Evolutionary conservation across 2,329 filamentous ascomycete species (phyloP).

Genomic region (Parastagonospora nodorum): DNA sequence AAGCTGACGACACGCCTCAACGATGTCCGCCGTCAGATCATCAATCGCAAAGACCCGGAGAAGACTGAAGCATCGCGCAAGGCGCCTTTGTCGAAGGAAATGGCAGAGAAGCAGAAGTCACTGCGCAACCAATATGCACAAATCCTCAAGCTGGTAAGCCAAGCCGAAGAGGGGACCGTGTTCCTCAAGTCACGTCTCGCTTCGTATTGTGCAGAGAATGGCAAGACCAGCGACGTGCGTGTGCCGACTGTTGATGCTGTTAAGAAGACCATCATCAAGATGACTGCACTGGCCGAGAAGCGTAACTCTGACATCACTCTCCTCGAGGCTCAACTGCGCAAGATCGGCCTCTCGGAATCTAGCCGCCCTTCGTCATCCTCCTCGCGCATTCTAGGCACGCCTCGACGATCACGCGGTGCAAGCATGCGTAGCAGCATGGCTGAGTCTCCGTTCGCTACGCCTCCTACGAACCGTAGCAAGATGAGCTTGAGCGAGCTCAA

Average conservation of each 20-base stretch:
- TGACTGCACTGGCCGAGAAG: slow-evolving; percentile 91
- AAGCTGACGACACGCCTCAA: slow-evolving; percentile 73
- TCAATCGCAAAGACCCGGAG: slow-evolving; percentile 70
- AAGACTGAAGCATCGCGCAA: slow-evolving; percentile 67
- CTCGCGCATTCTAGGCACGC: slow-evolving; percentile 19
- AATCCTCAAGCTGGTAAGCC: slow-evolving; percentile 74
- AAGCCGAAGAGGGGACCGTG: slow-evolving; percentile 79
- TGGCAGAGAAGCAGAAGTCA: slow-evolving; percentile 81
- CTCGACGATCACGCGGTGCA: slow-evolving; percentile 19
- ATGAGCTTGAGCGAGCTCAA: slow-evolving; percentile 39
- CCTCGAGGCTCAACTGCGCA: slow-evolving; percentile 83
- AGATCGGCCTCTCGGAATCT: slow-evolving; percentile 53
- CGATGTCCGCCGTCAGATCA: slow-evolving; percentile 77
- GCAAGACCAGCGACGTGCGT: slow-evolving; percentile 41
- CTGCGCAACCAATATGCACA: slow-evolving; percentile 75
- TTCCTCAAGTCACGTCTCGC: slow-evolving; percentile 80
- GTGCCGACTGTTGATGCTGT: slow-evolving; percentile 89
- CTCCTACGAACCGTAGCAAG: slow-evolving; percentile 41
- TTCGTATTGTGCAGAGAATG: slow-evolving; percentile 57
- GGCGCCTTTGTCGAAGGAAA: slow-evolving; percentile 81
- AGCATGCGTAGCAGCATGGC: slow-evolving; percentile 21
- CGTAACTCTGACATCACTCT: slow-evolving; percentile 90
- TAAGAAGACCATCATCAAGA: slow-evolving; percentile 86
- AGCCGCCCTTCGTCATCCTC: slow-evolving; percentile 32
- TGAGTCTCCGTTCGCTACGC: slow-evolving; percentile 43